Evolutionary conservation across 2,329 filamentous ascomycete genomes (phyloP).

Genomic region (Verruconis gallopava): DNA sequence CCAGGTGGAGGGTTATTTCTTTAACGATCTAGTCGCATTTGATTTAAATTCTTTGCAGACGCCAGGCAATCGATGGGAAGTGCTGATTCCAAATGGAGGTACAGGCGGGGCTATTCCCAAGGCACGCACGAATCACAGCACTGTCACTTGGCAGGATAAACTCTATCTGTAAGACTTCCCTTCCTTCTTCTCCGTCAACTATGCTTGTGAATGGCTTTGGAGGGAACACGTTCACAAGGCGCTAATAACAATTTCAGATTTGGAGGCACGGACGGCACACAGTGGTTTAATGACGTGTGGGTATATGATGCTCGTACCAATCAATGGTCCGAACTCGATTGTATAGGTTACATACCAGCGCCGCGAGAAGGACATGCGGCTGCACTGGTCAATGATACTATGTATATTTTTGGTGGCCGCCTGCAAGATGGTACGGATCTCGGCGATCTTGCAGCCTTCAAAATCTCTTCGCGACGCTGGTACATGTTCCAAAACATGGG

Average conservation of each 20-base stretch:
- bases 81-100: conserved; percentile 66
- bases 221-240: no score
- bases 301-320: conserved; percentile 78
- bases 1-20: conserved; percentile 93
- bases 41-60: conserved; percentile 91
- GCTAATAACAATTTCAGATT: conserved; percentile 45
- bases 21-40: conserved; percentile 93
- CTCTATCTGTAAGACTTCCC: conserved; percentile 66
- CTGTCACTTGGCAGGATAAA: conserved; percentile 85
- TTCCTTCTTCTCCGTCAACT: background rate
- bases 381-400: conserved; percentile 87
- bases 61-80: conserved; percentile 85
- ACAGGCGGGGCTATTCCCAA: conserved; percentile 59
- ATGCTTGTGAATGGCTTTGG: no score
- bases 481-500: conserved; percentile 99
- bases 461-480: conserved; percentile 76
- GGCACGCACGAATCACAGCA: conserved; percentile 84
- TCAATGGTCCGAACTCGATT: conserved; percentile 78
- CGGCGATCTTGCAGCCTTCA: conserved; percentile 80
- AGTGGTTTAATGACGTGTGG: conserved; percentile 99
- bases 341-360: conserved; percentile 92
- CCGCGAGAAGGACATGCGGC: conserved; percentile 90
- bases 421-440: conserved; percentile 88
- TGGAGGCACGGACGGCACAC: conserved; percentile 86
- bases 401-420: conserved; percentile 97